These are phyloP conservation scores for Pseudozyma sp. DNA, from an alignment of 1,284 basidiomycete genomes.

Conservation along the genomic window DNA sequence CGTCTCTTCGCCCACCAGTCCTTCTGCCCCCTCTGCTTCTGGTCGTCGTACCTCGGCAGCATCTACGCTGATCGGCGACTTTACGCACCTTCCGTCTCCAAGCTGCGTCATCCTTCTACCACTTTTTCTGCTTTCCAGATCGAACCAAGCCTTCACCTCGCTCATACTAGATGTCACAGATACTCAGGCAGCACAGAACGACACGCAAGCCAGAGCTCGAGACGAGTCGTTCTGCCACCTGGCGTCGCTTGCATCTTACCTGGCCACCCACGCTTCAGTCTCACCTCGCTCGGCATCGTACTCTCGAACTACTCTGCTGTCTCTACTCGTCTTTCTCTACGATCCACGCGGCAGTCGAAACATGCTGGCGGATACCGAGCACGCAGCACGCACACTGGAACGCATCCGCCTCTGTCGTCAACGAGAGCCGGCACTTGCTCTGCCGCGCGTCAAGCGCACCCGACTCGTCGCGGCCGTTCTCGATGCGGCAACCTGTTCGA, in stretches of 20 bases:
- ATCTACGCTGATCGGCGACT: slow-evolving; percentile 24
- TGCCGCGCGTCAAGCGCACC: slow-evolving; percentile 41
- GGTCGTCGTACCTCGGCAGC: slow-evolving; percentile 12
- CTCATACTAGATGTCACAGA: slow-evolving; percentile 34
- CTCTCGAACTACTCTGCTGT: slow-evolving; percentile 47
- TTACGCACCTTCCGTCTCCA: slow-evolving; percentile 37
- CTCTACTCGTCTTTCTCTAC: slow-evolving; percentile 51
- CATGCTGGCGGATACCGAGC: slow-evolving; percentile 33
- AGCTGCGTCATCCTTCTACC: slow-evolving; percentile 45
- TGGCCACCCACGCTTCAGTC: slow-evolving; percentile 54
- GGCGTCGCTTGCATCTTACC: slow-evolving; percentile 55
- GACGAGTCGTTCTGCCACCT: slow-evolving; percentile 39
- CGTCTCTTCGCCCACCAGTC: slow-evolving; percentile 20
- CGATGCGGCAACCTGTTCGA: slow-evolving; percentile 49
- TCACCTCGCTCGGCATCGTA: slow-evolving; percentile 49
- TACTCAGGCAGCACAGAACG: slow-evolving; percentile 1
- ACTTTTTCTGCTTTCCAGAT: slow-evolving; percentile 49
- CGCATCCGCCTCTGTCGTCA: slow-evolving; percentile 56
- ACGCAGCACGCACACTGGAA: slow-evolving; percentile 15
- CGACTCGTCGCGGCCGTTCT: slow-evolving; percentile 55
- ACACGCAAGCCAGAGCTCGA: slow-evolving; percentile 17
- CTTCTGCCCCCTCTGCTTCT: slow-evolving; percentile 1
- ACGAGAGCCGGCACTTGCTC: slow-evolving; percentile 46
- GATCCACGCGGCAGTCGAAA: slow-evolving; percentile 41
- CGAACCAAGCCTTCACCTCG: slow-evolving; percentile 52